Conservation (phyloP, 495 filamentous ascomycete species). For the Aspergillus sclerotiicarbonarius region DNA sequence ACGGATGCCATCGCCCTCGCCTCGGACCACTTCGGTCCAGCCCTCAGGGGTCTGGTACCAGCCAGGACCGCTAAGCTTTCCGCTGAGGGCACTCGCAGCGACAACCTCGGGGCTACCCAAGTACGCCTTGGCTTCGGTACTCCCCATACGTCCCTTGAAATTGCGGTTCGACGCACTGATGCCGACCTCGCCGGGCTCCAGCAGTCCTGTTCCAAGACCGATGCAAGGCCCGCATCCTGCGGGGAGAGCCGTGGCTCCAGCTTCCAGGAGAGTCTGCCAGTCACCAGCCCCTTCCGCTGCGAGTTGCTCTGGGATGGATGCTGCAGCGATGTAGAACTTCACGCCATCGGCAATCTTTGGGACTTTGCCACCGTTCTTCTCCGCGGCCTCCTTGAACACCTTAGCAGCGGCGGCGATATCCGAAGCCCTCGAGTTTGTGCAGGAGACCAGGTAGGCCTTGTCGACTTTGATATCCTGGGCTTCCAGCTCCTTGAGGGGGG, state of each 20-base stretch:
- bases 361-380: constrained; percentile 50
- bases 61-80: constrained; percentile 76
- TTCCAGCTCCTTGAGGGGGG: constrained; percentile 73
- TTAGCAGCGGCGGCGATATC: constrained; percentile 80
- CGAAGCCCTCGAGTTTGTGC: constrained; percentile 83
- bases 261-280: constrained; percentile 80
- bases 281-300: constrained; percentile 78
- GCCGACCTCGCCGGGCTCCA: constrained; percentile 85
- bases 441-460: constrained; percentile 88
- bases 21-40: constrained; percentile 57
- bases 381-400: constrained; percentile 78
- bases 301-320: constrained; percentile 75
- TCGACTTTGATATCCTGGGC: constrained; percentile 69
- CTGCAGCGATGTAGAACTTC: constrained; percentile 88
- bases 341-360: constrained; percentile 79
- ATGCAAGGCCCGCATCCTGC: constrained; percentile 90
- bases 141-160: constrained; percentile 93
- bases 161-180: constrained; percentile 88
- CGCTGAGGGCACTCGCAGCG: constrained; percentile 78
- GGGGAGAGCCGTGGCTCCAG: constrained; percentile 73
- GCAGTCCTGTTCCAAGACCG: constrained; percentile 76
- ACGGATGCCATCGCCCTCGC: constrained; percentile 65
- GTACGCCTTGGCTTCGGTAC: constrained; percentile 78
- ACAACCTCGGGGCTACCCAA: constrained; percentile 90
- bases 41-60: constrained; percentile 71